Base-by-base conservation (phyloP, 164 flowering plant genomes). In the Vitis cinerea region DNA sequence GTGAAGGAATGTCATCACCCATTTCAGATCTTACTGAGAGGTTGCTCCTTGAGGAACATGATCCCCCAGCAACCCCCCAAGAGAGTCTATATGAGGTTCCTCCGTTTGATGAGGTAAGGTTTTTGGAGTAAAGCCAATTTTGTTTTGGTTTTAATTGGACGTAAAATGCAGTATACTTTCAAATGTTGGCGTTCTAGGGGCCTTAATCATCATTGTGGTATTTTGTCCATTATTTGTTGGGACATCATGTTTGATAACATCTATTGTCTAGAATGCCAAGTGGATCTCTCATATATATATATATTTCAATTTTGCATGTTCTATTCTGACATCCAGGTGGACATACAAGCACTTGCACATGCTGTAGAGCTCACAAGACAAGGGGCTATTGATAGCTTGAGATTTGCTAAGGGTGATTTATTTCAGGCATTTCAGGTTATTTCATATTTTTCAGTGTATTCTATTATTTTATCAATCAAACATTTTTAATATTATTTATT, bases 341-440 rank as follows among this genome's bases (percentile, higher is more conserved):
- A 96, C 76, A 85, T 96, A 76, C 99, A 96, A 83, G 97, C 98
- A 51, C 93, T 96, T 72, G 98, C 97, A 56, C 98, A 96, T 86
- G 99, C 99, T 71, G 99, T 96, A 51, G 95, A 92, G 82, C 92
- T 96, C 44, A 89, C 99, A 50, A 87, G 99, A 75, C 99, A 96
- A 81, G 94, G 96, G 31, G 97, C 99, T 47, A 78, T 96, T 73
- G 98, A 96, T 68, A 90, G 97, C 87, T 82, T 96, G 85, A 87
- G 84, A 75, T 86, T 90, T 83, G 83, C 97, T 14, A 92, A 87
- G 87, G 99, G 97, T 64, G 89, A 96, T 78, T 55, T 93, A 47
- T 82, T 81, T 64, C 91, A 77, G 75, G 99, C 99, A 66, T 96
- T 96, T 79, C 95, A 96, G 98, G 98, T 94, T 66, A 53, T 19